Conservation (phyloP, 495 filamentous ascomycete genomes). For the Cetradonia linearis region DNA sequence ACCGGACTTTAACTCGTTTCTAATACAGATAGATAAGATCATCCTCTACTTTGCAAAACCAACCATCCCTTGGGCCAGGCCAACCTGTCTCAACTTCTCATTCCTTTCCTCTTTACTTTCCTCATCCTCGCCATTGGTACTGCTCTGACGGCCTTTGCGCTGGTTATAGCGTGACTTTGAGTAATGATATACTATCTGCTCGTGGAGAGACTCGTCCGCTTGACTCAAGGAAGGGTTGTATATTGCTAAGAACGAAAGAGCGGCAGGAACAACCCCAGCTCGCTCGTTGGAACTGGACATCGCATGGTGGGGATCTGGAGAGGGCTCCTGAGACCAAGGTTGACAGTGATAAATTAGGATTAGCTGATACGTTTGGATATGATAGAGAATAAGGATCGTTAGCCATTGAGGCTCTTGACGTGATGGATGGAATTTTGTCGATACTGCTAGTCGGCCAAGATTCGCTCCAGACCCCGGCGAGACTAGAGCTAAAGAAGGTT, state of each 20-base stretch:
- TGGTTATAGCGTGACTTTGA: conserved; percentile 37
- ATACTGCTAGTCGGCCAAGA: neutral
- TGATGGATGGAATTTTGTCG: conserved; percentile 1
- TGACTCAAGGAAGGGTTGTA: conserved; percentile 86
- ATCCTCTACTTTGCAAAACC: conserved; percentile 64
- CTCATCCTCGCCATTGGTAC: conserved; percentile 33
- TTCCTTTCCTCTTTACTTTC: conserved; percentile 56
- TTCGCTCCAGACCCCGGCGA: neutral
- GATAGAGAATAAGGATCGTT: neutral
- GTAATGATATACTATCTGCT: conserved; percentile 92
- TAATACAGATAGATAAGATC: conserved; percentile 7
- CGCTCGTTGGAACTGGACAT: conserved; percentile 22
- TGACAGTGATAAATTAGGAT: neutral
- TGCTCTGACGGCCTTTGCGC: conserved; percentile 15
- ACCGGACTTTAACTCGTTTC: conserved; percentile 13
- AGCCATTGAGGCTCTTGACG: conserved; percentile 10
- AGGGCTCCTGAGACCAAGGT: neutral
- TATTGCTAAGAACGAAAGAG: conserved; percentile 79
- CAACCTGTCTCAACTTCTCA: conserved; percentile 79
- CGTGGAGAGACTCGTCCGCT: conserved; percentile 74
- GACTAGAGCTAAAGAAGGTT: neutral
- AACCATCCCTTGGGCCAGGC: conserved; percentile 96
- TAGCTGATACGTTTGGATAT: neutral
- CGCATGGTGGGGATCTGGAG: conserved; percentile 20
- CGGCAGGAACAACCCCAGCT: conserved; percentile 51